A percentile compares a stretch with the other conserved stretches of the same genome.
Conservation (phyloP, 2,329 filamentous ascomycete genomes). For the Neonectria ditissima region DNA sequence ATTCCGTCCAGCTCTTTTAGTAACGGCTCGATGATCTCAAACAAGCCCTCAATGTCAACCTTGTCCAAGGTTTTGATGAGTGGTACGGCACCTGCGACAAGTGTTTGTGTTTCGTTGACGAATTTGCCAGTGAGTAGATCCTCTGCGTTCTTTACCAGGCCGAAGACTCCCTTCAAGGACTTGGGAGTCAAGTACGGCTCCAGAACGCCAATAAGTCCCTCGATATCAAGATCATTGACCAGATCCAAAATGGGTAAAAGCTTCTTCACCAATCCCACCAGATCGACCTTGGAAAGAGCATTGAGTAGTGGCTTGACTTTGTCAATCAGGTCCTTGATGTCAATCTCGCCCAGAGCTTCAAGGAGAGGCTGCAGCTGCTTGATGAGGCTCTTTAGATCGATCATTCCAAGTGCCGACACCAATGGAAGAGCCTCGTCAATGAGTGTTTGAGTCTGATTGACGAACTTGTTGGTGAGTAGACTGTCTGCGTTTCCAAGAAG, state of each 20-base stretch:
- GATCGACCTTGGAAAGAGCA: conserved; percentile 47
- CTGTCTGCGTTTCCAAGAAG: conserved; percentile 52
- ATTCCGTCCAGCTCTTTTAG: conserved; percentile 51
- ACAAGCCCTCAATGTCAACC: conserved; percentile 53
- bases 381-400: conserved; percentile 52
- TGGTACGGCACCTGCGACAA: conserved; percentile 53
- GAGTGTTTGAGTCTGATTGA: conserved; percentile 47
- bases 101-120: conserved; percentile 55
- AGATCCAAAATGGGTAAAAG: conserved; percentile 49
- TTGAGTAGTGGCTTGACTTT: conserved; percentile 48
- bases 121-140: conserved; percentile 53
- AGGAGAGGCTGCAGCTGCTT: conserved; percentile 48
- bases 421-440: conserved; percentile 53
- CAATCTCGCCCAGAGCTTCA: conserved; percentile 48
- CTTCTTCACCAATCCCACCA: conserved; percentile 45
- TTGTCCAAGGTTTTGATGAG: conserved; percentile 50
- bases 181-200: conserved; percentile 51
- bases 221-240: conserved; percentile 49
- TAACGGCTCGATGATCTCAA: conserved; percentile 52
- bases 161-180: conserved; percentile 51
- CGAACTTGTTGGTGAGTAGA: conserved; percentile 47
- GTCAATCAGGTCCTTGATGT: conserved; percentile 48
- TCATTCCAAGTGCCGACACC: conserved; percentile 48
- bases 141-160: conserved; percentile 53
- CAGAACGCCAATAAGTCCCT: conserved; percentile 49